phyloP scores from a whole-genome alignment of 305 asterid genomes.

The Coffea humblotiana region DNA sequence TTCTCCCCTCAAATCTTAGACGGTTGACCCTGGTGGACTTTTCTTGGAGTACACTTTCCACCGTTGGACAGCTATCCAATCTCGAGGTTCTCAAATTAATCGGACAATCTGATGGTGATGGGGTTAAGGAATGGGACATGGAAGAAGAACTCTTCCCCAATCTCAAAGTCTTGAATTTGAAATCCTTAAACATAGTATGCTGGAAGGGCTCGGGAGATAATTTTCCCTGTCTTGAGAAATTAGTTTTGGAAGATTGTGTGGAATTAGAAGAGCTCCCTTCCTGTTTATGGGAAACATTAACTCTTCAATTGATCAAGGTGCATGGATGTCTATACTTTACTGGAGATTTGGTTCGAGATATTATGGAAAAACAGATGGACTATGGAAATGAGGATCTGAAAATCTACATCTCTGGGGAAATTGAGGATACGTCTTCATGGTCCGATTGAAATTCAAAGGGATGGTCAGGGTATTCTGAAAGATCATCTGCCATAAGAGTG shows the following conservation, averaged over 20 bases:
- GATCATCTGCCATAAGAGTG: too few relatives aligned
- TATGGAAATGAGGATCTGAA: neutral
- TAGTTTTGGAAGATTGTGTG: neutral
- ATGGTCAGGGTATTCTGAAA: too few relatives aligned
- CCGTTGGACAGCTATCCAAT: too few relatives aligned
- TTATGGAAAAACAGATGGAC: neutral
- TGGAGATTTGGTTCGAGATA: neutral
- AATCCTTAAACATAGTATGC: neutral
- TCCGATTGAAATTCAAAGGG: too few relatives aligned
- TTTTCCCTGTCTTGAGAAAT: conserved; percentile 6
- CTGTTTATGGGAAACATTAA: neutral
- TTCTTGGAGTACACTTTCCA: too few relatives aligned
- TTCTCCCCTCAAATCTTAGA: too few relatives aligned
- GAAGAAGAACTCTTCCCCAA: neutral
- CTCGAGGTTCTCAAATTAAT: too few relatives aligned
- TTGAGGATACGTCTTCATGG: neutral
- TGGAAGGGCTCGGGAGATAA: neutral
- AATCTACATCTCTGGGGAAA: neutral
- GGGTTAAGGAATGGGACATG: neutral
- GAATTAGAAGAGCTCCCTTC: neutral
- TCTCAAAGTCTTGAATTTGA: conserved; percentile 3
- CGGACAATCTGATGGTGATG: neutral
- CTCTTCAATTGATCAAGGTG: conserved; percentile 6
- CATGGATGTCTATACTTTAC: neutral
- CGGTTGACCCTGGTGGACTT: neutral